Base-by-base conservation (phyloP, 1,284 basidiomycete genomes). In the Trametes pubescens region DNA sequence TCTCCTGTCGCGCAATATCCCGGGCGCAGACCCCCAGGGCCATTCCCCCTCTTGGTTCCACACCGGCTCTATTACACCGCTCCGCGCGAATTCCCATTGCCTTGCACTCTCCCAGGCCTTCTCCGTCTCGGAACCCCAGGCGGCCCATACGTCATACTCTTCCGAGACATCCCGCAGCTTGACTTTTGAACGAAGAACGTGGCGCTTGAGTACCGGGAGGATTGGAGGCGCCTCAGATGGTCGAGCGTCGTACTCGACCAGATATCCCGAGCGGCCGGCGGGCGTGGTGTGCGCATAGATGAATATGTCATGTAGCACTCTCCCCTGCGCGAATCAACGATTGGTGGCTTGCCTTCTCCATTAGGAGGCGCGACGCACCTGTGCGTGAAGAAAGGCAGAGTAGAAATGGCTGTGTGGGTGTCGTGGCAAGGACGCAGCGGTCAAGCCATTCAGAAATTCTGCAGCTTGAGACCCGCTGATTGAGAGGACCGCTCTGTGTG, bases 101-200 rank as follows among this genome's bases (percentile, higher is more conserved):
- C 82, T 75, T 58, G 64, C 58, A 21, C 73, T 78, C 67, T 84
- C 84, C 78, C 79, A 79, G 34, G 55, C 57, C 26, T 65, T 66
- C 51, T 80, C 72, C 38, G 74, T 69, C 29, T 76, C 74, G 14
- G 82, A 82, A 2, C 89, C 88, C 94, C 95, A 98, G 1, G 89
- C 83, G 2, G 90, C 85, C 87, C 92, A 95, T 4, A 94, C 85
- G 68, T 91, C 86, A 79, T 88, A 95, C 68, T 92, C 84, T 4
- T 87, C 82, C 1, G 89, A 86, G 0, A 91, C 90, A 73, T 95
- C 91, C 54, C 85, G 82, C 44, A 99, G 79, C 74, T 89, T 91
- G 40, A 99, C 94, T 76, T 96, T 98, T 32, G 94, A 90, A 6
- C 97, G 89, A 2, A 99, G 84, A 61, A 97, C 86, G 78, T 95